Evolutionary conservation across 306 rosid species (phyloP).

Genomic region (Arachis hypogaea): DNA sequence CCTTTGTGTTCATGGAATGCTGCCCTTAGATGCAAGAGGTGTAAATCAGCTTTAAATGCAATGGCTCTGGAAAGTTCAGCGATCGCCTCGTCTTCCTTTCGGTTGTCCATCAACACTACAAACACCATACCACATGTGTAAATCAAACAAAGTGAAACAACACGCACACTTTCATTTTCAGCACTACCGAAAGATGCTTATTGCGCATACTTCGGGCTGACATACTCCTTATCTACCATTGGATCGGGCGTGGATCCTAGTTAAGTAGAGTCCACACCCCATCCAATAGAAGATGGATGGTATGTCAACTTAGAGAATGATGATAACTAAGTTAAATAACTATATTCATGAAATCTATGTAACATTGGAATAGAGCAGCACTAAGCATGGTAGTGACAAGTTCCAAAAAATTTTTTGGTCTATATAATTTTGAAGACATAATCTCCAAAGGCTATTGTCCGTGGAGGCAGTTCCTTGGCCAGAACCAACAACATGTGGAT

Average conservation of each 20-base stretch:
- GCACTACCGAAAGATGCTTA: neutral
- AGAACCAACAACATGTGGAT: neutral
- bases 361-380: neutral
- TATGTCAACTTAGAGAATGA: too few relatives aligned
- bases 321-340: too few relatives aligned
- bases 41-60: constrained; percentile 88
- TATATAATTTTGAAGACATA: neutral
- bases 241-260: too few relatives aligned
- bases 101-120: constrained; percentile 89
- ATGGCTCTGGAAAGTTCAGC: constrained; percentile 86
- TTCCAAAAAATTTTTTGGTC: too few relatives aligned
- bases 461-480: neutral
- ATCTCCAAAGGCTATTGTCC: neutral
- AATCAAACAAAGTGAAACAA: neutral
- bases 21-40: constrained; percentile 90
- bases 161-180: neutral
- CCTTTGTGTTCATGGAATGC: constrained; percentile 89
- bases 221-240: too few relatives aligned
- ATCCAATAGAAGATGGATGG: too few relatives aligned
- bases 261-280: too few relatives aligned
- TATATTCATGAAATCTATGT: neutral
- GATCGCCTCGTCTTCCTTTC: constrained; percentile 83
- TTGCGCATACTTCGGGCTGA: too few relatives aligned
- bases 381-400: neutral
- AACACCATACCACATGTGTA: neutral